phyloP scores from a whole-genome alignment of 495 filamentous ascomycete genomes.

The Neurospora pannonica region DNA sequence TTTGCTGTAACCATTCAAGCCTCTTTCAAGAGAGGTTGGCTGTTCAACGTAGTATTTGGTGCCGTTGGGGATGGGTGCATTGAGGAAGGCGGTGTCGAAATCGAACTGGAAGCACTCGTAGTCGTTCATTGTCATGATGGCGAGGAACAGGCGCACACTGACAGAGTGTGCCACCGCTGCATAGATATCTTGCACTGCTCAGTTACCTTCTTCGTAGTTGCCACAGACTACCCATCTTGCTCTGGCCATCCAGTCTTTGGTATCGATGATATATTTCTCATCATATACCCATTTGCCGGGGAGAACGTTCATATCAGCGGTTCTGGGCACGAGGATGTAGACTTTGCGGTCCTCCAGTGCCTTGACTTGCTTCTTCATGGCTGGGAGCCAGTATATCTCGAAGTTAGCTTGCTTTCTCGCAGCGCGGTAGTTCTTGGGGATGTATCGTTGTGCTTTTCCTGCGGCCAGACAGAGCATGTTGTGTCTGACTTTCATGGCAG shows the following conservation, averaged over 20 bases:
- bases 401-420: neutral
- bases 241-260: no score
- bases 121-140: neutral
- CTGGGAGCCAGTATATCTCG: neutral
- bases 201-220: no score
- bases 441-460: constrained; percentile 14
- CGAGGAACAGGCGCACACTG: neutral
- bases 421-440: constrained; percentile 19
- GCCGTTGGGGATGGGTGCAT: no score
- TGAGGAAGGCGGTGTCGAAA: no score
- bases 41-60: no score
- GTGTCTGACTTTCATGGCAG: neutral
- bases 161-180: neutral
- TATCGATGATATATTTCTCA: no score
- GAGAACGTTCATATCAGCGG: neutral
- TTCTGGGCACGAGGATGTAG: neutral
- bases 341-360: neutral
- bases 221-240: no score
- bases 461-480: neutral
- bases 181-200: no score
- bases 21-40: no score
- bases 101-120: neutral
- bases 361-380: neutral
- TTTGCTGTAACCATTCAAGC: no score
- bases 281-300: no score